Evolutionary conservation across 176 grass and related monocot genomes (phyloP).

Genomic region (Guadua angustifolia): DNA sequence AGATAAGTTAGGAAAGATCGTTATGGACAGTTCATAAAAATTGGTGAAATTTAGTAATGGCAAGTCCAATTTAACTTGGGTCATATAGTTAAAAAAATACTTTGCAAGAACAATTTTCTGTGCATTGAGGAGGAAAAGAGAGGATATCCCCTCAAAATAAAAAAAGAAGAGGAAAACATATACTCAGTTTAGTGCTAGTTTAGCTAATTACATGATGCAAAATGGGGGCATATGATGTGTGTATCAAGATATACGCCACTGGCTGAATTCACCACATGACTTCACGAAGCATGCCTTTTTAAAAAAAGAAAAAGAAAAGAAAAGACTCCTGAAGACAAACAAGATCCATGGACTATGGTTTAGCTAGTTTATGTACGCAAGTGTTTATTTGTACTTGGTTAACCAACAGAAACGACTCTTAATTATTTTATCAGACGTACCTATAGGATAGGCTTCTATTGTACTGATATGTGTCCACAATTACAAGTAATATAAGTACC

Average conservation of each 20-base stretch:
- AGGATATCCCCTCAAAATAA: background rate
- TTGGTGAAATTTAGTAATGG: background rate
- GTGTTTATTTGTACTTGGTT: conserved; percentile 1
- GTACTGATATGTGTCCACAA: background rate
- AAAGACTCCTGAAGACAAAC: background rate
- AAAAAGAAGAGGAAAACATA: no score
- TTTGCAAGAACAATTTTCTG: background rate
- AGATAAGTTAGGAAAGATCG: background rate
- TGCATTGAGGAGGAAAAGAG: background rate
- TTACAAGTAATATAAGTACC: background rate
- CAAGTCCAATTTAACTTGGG: background rate
- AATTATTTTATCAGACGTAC: background rate
- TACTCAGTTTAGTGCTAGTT: background rate
- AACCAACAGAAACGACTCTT: background rate
- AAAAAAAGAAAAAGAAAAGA: no score
- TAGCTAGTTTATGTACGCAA: background rate
- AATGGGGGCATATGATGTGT: background rate
- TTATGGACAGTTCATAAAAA: background rate
- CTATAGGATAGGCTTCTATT: background rate
- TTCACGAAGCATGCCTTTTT: no score
- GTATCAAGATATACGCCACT: background rate
- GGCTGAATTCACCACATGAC: no score
- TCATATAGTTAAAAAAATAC: background rate
- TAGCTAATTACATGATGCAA: background rate
- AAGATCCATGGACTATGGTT: background rate